Base-by-base conservation (phyloP, 2,329 filamentous ascomycete species). In the Fusarium sp. region DNA sequence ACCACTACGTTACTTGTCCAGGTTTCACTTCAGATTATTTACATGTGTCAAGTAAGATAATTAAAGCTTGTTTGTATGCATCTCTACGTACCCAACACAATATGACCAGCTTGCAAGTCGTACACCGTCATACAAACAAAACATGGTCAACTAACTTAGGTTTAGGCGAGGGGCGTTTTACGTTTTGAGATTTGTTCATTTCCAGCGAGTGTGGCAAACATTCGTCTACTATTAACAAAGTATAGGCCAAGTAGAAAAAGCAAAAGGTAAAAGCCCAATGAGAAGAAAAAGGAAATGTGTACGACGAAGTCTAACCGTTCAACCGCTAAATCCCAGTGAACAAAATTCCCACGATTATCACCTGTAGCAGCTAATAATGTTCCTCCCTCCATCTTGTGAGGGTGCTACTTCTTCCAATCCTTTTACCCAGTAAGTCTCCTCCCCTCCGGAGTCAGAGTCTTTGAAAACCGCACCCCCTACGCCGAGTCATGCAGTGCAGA, bases 401-500 rank as follows among this genome's bases (percentile, higher is more conserved):
- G 53, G 56, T 46, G 50, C 43, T 45, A 55, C 59, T 51, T 35
- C 51, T 61, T 47, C 32, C 58, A 48, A 57, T 52, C 47, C 52
- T 60, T 67, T 61, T 66, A 66, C 58, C 67, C 62, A 63, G 55
- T 72, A 59, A 68, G 65, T 59, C 69, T 74, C 65, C 44, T 71
- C 45, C 61, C 63, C 62, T 67, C 65, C 59, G 62, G 48, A 60
- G 56, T 68, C 62, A 49, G 64, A 68, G 60, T 61, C 64, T 55
- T 60, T 67, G 20, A 64, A 67, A 72, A 52, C 62, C 65, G 49
- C 67, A 68, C 67, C 60, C 44, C 64, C 66, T 76, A 57, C 74
- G 74, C 74, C 74, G 62, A 72, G 50, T 68, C 67, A 76, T 76
- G 74, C 74, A 75, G 50, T 64, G 57, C 50, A 56, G 67, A 61